Evolutionary conservation across 352 stramenopile genomes (phyloP).

Genomic region (Globisporangium viniferum): DNA sequence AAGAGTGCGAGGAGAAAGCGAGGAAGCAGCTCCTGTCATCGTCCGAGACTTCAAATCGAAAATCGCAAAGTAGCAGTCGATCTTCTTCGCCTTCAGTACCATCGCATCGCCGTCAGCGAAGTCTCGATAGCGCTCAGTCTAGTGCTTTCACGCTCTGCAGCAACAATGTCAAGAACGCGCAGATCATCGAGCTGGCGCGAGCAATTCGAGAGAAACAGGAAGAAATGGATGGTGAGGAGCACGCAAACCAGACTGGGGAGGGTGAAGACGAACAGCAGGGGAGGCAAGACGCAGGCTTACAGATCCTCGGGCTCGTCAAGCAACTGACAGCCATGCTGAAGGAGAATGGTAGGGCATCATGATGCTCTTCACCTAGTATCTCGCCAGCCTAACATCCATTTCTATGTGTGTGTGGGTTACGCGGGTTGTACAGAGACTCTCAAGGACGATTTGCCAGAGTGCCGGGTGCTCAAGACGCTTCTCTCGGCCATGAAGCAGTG

Average conservation of each 20-base stretch:
- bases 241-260: slow-evolving; percentile 7
- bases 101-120: slow-evolving; percentile 41
- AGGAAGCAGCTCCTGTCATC: neutral
- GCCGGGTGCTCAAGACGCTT: slow-evolving; percentile 52
- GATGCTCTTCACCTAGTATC: neutral
- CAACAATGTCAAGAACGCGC: slow-evolving; percentile 43
- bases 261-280: slow-evolving; percentile 10
- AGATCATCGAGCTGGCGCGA: slow-evolving; percentile 37
- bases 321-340: slow-evolving; percentile 51
- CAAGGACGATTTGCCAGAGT: slow-evolving; percentile 82
- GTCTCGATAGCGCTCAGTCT: slow-evolving; percentile 32
- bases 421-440: slow-evolving; percentile 27
- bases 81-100: neutral
- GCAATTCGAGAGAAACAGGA: slow-evolving; percentile 25
- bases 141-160: slow-evolving; percentile 20
- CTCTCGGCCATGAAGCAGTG: slow-evolving; percentile 64
- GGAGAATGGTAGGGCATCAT: slow-evolving; percentile 25
- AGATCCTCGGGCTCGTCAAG: slow-evolving; percentile 43
- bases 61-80: neutral
- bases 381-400: too few relatives aligned
- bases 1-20: slow-evolving; percentile 49
- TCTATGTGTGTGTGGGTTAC: neutral
- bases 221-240: slow-evolving; percentile 15
- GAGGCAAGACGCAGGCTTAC: slow-evolving; percentile 18
- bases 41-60: neutral